These are phyloP conservation scores for Colletotrichum australisinense DNA, from an alignment of 2,329 filamentous ascomycete genomes.

Conservation along the genomic window DNA sequence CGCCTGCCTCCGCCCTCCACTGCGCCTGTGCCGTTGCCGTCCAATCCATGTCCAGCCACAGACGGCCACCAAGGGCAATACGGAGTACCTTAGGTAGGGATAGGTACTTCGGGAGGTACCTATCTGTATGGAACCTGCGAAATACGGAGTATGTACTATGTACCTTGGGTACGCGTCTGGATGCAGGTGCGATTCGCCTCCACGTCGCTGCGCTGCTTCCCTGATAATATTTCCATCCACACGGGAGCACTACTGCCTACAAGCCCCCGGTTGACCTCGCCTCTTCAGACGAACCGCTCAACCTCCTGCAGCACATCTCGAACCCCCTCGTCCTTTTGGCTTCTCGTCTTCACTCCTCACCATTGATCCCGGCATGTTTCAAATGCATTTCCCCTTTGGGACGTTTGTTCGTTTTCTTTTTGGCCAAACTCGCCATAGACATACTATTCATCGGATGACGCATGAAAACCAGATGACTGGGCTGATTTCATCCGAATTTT, in stretches of 20 bases:
- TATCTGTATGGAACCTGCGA: too few relatives aligned
- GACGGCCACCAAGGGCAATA: not conserved
- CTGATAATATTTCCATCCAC: constrained; percentile 3
- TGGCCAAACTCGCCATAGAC: not conserved
- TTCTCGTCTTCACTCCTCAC: not conserved
- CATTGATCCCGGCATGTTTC: constrained; percentile 14
- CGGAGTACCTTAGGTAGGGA: too few relatives aligned
- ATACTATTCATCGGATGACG: not conserved
- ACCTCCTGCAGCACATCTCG: constrained; percentile 5
- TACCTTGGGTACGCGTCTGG: too few relatives aligned
- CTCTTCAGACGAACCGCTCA: constrained; percentile 9
- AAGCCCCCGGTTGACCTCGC: not conserved
- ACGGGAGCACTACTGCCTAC: not conserved
- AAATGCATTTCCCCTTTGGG: constrained; percentile 1
- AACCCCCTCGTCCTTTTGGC: not conserved
- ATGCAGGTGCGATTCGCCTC: not conserved
- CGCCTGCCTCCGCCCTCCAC: not conserved
- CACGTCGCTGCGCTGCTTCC: not conserved
- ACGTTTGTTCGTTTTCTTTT: not conserved
- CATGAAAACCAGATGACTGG: not conserved
- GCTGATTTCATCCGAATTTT: not conserved
- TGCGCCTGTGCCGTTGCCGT: not conserved
- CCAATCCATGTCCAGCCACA: not conserved
- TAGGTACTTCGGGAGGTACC: too few relatives aligned
- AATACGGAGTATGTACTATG: too few relatives aligned